phyloP scores from a whole-genome alignment of 1,284 basidiomycete species.

The Leccinum angustisporum region DNA sequence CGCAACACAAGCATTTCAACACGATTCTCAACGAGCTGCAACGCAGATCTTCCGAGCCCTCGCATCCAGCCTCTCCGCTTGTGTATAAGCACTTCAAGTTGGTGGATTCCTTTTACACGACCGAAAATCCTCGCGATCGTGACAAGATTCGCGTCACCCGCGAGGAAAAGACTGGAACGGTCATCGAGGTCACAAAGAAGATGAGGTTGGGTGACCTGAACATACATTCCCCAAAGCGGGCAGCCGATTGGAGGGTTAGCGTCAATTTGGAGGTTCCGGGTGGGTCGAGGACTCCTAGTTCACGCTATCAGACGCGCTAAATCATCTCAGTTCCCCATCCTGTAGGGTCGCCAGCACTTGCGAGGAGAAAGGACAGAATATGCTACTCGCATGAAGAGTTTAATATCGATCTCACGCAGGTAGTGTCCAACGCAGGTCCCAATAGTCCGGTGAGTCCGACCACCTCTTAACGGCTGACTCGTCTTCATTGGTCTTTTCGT shows the following conservation, averaged over 20 bases:
- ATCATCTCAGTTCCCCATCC: constrained; percentile 53
- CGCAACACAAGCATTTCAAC: constrained; percentile 88
- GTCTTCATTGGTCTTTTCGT: constrained; percentile 3
- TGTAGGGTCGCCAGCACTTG: constrained; percentile 53
- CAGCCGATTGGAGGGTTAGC: constrained; percentile 90
- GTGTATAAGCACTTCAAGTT: constrained; percentile 79
- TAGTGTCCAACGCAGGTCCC: constrained; percentile 52
- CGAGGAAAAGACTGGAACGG: constrained; percentile 70
- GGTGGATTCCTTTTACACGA: constrained; percentile 78
- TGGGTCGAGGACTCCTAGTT: constrained; percentile 36
- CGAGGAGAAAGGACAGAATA: constrained; percentile 85
- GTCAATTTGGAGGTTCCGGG: constrained; percentile 84
- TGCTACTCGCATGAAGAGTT: constrained; percentile 94
- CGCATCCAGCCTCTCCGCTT: constrained; percentile 57
- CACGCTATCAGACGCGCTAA: constrained; percentile 3
- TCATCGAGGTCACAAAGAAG: constrained; percentile 75
- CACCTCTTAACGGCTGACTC: not conserved
- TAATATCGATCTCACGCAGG: constrained; percentile 91
- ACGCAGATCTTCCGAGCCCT: constrained; percentile 44
- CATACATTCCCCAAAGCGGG: constrained; percentile 78
- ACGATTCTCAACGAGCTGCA: constrained; percentile 78
- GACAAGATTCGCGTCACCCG: constrained; percentile 85
- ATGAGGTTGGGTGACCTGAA: constrained; percentile 86
- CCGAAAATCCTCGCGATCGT: constrained; percentile 45
- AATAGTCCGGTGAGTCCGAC: constrained; percentile 47